phyloP scores from a whole-genome alignment of 768 basidiomycete genomes.

The Kwoniella botswanensis region DNA sequence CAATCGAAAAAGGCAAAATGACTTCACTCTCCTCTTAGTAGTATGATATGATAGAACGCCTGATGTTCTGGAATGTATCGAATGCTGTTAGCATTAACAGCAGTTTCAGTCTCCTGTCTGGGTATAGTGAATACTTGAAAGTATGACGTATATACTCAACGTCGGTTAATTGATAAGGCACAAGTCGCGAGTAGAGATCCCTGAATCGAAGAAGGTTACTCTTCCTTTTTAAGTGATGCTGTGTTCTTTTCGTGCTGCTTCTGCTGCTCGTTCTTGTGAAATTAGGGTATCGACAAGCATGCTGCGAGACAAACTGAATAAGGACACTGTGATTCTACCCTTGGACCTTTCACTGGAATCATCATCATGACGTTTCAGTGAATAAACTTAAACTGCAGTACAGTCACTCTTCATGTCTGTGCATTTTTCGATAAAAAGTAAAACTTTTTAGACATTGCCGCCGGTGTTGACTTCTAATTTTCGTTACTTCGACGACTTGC shows the following conservation, averaged over 20 bases:
- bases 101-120: too few species aligned
- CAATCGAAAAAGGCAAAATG: background rate
- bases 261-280: background rate
- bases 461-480: background rate
- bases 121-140: background rate
- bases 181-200: background rate
- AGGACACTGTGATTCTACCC: background rate
- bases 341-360: background rate
- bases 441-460: background rate
- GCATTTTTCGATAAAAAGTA: too few species aligned
- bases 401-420: background rate
- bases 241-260: too few species aligned
- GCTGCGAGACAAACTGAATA: background rate
- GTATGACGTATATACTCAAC: background rate
- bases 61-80: too few species aligned
- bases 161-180: background rate
- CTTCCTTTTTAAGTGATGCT: too few species aligned
- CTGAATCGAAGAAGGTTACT: background rate
- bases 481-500: background rate
- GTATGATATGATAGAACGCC: too few species aligned
- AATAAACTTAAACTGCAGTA: background rate
- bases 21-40: background rate
- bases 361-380: background rate
- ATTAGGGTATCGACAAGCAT: background rate
- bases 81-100: too few species aligned